Base-by-base conservation (phyloP, 1,284 basidiomycete species). In the Mycena citricolor region DNA sequence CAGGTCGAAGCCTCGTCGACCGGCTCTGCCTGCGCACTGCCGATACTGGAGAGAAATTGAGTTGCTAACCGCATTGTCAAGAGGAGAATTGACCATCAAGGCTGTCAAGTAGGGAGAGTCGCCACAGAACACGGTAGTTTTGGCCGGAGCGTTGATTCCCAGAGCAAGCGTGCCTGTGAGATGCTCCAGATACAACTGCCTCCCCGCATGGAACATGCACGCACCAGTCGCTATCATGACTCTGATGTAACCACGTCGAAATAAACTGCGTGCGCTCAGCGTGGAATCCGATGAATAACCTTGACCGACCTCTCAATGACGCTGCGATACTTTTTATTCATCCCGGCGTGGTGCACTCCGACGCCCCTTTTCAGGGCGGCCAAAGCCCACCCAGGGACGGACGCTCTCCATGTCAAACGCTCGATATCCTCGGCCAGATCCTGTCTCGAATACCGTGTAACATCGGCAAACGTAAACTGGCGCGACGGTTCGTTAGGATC, bases 141-240 rank as follows among this genome's bases (percentile, higher is more conserved):
- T 83, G 0, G 81, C 72, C 0, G 83, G 83, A 0, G 82, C 83
- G 54, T 86, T 87, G 58, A 86, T 87, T 47, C 85, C 84, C 8
- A 87, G 64, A 2, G 85, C 83, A 39, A 86, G 65, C 4, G 83
- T 83, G 10, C 77, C 81, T 80, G 32, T 20, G 32, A 25, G 25
- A 16, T 23, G 10, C 13, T 29, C 1, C 24, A 47, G 12, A 47
- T 40, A 47, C n/a, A n/a, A n/a, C n/a, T n/a, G n/a, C n/a, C n/a
- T n/a, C n/a, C n/a, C n/a, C n/a, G n/a, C n/a, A n/a, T n/a, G n/a
- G n/a, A n/a, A 13, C 4, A 32, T 21, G n/a, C 3, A 51, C 60
- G 22, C 41, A 74, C 80, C 74, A 32, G 83, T 86, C 7, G 81
- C 74, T 47, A 86, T 76, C 23, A 86, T 69, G 7, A 86, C 77